A percentile compares a stretch with the other conserved stretches of the same genome.
These are phyloP conservation scores for Colletotrichum sp. DNA, from an alignment of 2,329 filamentous ascomycete genomes.

Conservation along the genomic window DNA sequence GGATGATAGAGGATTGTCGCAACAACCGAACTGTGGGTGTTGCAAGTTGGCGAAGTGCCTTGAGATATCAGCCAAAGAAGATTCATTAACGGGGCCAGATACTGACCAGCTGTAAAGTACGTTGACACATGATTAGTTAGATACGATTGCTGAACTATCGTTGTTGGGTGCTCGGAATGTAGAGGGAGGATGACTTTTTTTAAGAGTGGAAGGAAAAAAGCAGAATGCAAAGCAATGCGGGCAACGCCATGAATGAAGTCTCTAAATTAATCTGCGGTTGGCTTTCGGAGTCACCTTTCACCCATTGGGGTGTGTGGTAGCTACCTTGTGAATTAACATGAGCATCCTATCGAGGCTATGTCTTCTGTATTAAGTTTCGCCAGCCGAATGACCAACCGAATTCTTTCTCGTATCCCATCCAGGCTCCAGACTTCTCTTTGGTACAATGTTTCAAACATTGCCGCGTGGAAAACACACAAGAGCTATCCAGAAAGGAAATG, in stretches of 20 bases:
- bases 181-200: not conserved
- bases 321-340: not conserved
- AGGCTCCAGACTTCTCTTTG: no score
- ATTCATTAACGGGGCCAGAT: no score
- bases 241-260: not conserved
- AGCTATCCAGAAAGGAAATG: not conserved
- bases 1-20: not conserved
- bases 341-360: not conserved
- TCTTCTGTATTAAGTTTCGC: not conserved
- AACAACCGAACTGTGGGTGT: not conserved
- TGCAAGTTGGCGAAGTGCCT: not conserved
- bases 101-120: no score
- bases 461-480: not conserved
- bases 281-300: not conserved
- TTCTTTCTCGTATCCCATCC: no score
- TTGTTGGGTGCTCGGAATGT: not conserved
- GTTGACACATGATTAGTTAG: not conserved
- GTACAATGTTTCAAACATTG: no score
- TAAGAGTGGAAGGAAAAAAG: not conserved
- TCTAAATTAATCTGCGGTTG: fast-evolving
- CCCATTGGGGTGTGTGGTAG: not conserved
- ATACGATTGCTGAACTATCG: fast-evolving
- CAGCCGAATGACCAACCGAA: not conserved
- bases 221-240: not conserved
- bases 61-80: no score